Evolutionary conservation across 352 stramenopile species (phyloP).

Genomic region (Globisporangium parvum): DNA sequence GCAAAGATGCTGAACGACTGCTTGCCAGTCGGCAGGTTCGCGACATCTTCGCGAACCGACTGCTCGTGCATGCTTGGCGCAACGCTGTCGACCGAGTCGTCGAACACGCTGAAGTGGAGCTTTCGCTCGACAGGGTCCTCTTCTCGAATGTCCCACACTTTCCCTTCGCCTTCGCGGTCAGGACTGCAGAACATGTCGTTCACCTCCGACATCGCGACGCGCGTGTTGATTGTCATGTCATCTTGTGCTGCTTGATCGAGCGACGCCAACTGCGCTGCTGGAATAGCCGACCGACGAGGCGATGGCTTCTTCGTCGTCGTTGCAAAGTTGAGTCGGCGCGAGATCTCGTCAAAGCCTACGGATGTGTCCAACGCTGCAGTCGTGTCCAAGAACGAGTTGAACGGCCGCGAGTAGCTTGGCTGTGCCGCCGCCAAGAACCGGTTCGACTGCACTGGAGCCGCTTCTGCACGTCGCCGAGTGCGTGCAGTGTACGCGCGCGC

Average conservation of each 20-base stretch:
- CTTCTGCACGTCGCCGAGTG: slow-evolving; percentile 1
- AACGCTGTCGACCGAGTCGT: slow-evolving; percentile 72
- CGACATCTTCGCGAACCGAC: slow-evolving; percentile 33
- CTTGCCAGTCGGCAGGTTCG: slow-evolving; percentile 30
- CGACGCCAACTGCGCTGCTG: slow-evolving; percentile 12
- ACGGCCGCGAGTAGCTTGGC: neutral
- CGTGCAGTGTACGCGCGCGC: slow-evolving; percentile 24
- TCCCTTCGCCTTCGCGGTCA: slow-evolving; percentile 29
- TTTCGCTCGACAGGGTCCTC: slow-evolving; percentile 74
- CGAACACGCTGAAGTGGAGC: slow-evolving; percentile 79
- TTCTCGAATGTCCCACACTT: slow-evolving; percentile 41
- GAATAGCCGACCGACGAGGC: slow-evolving; percentile 4
- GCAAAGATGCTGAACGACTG: slow-evolving; percentile 42
- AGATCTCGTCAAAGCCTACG: slow-evolving; percentile 12
- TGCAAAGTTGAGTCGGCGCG: slow-evolving; percentile 19
- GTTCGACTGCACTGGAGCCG: slow-evolving; percentile 15
- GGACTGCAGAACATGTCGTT: slow-evolving; percentile 87
- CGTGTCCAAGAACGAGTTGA: slow-evolving; percentile 17
- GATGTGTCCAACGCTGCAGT: slow-evolving; percentile 7
- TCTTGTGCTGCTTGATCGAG: slow-evolving; percentile 50
- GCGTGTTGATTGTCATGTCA: slow-evolving; percentile 87
- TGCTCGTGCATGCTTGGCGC: slow-evolving; percentile 41
- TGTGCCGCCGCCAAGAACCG: slow-evolving; percentile 13
- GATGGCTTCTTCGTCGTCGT: slow-evolving; percentile 14
- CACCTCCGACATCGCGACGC: slow-evolving; percentile 75